Conservation (phyloP, 306 rosid species). For the Dalbergia cochinchinensis region DNA sequence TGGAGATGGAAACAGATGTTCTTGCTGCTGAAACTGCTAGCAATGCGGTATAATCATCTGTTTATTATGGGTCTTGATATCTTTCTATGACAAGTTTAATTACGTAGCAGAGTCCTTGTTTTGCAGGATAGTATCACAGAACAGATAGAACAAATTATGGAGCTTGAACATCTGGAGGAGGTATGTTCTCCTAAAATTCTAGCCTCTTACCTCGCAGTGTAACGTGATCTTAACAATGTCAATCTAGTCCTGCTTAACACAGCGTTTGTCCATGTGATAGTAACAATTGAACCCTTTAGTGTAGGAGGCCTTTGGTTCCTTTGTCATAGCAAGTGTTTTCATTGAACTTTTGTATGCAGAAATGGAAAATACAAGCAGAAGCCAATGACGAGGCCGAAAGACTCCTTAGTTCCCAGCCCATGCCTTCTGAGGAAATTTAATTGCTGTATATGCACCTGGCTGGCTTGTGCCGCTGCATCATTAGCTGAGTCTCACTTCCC, state of each 20-base stretch:
- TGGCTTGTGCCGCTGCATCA: conserved; percentile 17
- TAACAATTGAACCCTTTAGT: not conserved
- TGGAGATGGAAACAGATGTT: conserved; percentile 92
- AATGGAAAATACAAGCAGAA: conserved; percentile 87
- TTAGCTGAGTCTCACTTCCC: conserved; percentile 34
- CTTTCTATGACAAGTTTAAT: conserved; percentile 29
- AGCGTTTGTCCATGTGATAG: no score
- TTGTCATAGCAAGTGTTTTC: not conserved
- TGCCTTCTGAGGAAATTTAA: conserved; percentile 62
- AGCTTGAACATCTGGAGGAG: conserved; percentile 96
- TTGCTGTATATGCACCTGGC: conserved; percentile 25
- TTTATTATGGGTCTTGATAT: conserved; percentile 37
- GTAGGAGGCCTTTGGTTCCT: no score
- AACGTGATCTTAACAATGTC: not conserved
- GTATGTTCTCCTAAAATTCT: conserved; percentile 52
- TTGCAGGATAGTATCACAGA: conserved; percentile 84
- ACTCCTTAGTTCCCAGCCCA: conserved; percentile 77
- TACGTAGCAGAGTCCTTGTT: conserved; percentile 36
- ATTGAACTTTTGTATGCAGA: conserved; percentile 52
- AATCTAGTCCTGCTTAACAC: no score
- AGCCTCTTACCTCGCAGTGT: conserved; percentile 17
- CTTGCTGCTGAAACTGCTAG: conserved; percentile 90
- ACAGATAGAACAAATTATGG: conserved; percentile 94
- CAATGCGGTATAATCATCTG: conserved; percentile 62
- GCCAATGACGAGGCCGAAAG: conserved; percentile 97